Evolutionary conservation across 805 yeast species (phyloP).

Genomic region (Candida arabinofermentans): DNA sequence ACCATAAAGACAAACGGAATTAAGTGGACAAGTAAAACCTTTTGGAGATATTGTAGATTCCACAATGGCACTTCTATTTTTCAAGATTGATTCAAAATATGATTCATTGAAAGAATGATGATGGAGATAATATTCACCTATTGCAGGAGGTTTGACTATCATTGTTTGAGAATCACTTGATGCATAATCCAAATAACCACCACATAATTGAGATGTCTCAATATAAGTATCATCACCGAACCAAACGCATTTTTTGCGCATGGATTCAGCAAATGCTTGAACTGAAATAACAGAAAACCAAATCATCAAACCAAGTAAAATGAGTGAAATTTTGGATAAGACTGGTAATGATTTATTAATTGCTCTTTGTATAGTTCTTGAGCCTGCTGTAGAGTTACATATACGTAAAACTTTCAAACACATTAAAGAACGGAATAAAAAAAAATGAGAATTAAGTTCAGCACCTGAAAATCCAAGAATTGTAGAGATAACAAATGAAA

Average conservation of each 20-base stretch:
- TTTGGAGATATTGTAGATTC: slow-evolving; percentile 39
- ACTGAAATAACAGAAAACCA: slow-evolving; percentile 78
- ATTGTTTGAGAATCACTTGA: neutral
- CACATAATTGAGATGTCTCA: slow-evolving; percentile 33
- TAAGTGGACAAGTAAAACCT: slow-evolving; percentile 71
- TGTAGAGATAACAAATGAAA: slow-evolving; percentile 67
- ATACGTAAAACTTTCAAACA: slow-evolving; percentile 64
- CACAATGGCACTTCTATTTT: slow-evolving; percentile 50
- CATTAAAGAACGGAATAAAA: slow-evolving; percentile 63
- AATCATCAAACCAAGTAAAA: slow-evolving; percentile 71
- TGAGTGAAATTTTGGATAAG: slow-evolving; percentile 60
- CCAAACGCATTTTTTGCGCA: slow-evolving; percentile 80
- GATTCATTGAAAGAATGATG: slow-evolving; percentile 69
- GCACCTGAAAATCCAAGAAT: slow-evolving; percentile 41
- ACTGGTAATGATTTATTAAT: slow-evolving; percentile 73
- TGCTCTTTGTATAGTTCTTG: slow-evolving; percentile 61
- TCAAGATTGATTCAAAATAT: slow-evolving; percentile 42
- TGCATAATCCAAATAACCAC: slow-evolving; percentile 1
- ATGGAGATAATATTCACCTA: slow-evolving; percentile 35
- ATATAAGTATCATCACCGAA: slow-evolving; percentile 55
- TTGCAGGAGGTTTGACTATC: neutral
- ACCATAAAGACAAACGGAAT: slow-evolving; percentile 61
- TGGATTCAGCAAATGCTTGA: slow-evolving; percentile 74
- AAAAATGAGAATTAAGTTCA: slow-evolving; percentile 46
- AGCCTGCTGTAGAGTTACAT: slow-evolving; percentile 64